Conservation (phyloP, 345 rosid genomes). For the Aegle marmelos region DNA sequence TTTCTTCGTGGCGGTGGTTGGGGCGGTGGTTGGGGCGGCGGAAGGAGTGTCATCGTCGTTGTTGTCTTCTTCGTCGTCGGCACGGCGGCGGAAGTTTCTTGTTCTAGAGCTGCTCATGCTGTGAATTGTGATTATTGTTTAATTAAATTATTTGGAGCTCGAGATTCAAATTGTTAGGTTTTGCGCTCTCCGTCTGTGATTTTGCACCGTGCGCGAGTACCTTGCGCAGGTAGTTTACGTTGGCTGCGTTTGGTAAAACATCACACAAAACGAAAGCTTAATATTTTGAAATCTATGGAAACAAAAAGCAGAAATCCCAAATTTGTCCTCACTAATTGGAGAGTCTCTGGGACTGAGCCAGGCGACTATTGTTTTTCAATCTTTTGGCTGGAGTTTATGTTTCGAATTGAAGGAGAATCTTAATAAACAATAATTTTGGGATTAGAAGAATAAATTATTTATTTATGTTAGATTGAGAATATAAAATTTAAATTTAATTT, state of each 20-base stretch:
- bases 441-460: too few relatives aligned
- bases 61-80: conserved; percentile 41
- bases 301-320: not conserved
- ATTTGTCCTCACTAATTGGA: not conserved
- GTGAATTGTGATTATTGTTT: not conserved
- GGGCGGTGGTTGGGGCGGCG: conserved; percentile 1
- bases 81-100: conserved; percentile 81
- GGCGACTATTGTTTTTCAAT: too few relatives aligned
- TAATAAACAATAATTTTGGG: too few relatives aligned
- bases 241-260: not conserved
- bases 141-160: not conserved
- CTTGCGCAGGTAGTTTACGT: not conserved
- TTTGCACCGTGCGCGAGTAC: not conserved
- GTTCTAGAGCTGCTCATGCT: conserved; percentile 54
- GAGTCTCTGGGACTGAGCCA: too few relatives aligned
- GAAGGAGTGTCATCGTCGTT: conserved; percentile 17
- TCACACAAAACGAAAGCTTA: not conserved
- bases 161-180: not conserved
- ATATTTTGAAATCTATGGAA: not conserved
- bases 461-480: too few relatives aligned
- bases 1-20: conserved; percentile 18
- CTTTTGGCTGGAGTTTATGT: too few relatives aligned
- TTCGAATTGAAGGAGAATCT: too few relatives aligned
- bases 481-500: too few relatives aligned
- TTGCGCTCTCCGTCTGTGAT: not conserved